A percentile compares a stretch with the other conserved stretches of the same genome.
Conservation (phyloP, 2,329 filamentous ascomycete genomes). For the Fusarium miscanthi region DNA sequence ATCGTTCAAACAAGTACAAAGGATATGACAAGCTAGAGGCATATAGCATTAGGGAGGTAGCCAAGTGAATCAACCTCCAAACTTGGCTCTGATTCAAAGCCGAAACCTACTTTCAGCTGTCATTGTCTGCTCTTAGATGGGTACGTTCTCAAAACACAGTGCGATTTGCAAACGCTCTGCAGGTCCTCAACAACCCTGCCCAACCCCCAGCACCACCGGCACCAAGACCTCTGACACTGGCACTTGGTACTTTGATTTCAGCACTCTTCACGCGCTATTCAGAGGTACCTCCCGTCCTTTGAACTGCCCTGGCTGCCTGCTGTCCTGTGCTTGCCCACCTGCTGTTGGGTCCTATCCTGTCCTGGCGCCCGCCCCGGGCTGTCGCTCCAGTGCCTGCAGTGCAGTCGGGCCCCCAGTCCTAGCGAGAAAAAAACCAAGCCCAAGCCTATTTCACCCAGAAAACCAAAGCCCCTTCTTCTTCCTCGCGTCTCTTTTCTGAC, state of each 20-base stretch:
- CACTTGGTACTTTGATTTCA: constrained; percentile 30
- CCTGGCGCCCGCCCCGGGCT: constrained; percentile 26
- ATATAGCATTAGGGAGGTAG: not conserved
- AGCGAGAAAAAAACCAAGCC: constrained; percentile 37
- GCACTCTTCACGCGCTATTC: not conserved
- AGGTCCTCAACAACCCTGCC: constrained; percentile 37
- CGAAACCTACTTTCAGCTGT: constrained; percentile 24
- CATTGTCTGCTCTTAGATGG: constrained; percentile 7
- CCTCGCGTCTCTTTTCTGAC: constrained; percentile 34
- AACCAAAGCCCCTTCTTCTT: constrained; percentile 45
- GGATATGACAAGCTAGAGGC: not conserved
- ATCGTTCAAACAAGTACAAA: not conserved
- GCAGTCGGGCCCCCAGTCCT: constrained; percentile 10
- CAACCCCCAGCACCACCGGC: constrained; percentile 30
- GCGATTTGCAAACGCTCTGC: constrained; percentile 9
- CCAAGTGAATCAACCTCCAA: constrained; percentile 6
- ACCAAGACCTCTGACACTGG: constrained; percentile 17
- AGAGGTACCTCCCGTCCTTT: constrained; percentile 26
- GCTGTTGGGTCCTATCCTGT: constrained; percentile 35
- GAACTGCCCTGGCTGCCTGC: constrained; percentile 22
- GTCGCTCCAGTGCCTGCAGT: constrained; percentile 16
- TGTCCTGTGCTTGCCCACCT: constrained; percentile 25
- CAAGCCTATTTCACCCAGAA: constrained; percentile 36
- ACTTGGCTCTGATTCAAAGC: constrained; percentile 7
- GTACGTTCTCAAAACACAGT: constrained; percentile 39